Base-by-base conservation (phyloP, 805 yeast genomes). In the Candida coquimbonensis region DNA sequence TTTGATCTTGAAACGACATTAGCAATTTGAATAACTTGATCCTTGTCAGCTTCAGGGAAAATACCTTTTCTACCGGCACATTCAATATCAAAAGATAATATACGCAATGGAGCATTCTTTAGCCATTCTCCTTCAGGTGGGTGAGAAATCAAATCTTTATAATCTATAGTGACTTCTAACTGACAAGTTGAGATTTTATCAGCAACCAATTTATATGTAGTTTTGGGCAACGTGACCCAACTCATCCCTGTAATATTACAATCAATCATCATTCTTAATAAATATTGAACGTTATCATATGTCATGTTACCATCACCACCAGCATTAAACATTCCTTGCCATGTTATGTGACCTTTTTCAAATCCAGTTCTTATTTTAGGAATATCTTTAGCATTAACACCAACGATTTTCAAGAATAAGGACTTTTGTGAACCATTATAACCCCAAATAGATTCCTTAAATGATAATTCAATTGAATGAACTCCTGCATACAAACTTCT, bases 61-160 rank as follows among this genome's bases (percentile, higher is more conserved):
- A 93, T 77, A 44, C 99, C 99, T 53, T 87, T 85, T 65, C 99
- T 79, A 39, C 99, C 99, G 4, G 99, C 93, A 75, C 99, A 93
- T 66, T 93, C 99, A 50, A 93, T 93, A 73, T 93, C 99, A 63
- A 93, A 91, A 11, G 97, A 89, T 53, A 93, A 70, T 41, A 93
- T 81, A 58, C 99, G 82, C 49, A 93, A 72, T 0, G 99, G 99
- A 1, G 99, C 98, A 68, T 86, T 83, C 53, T 81, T 83, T 33
- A 88, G 76, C 90, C 95, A 95, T 49, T 90, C 89, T 5, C 96
- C 97, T 60, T 91, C 98, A 0, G 96, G 75, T 1, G 88, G 75
- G 62, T 88, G 98, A 1, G 96, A 74, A 0, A 87, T 62, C 43
- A 93, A 63, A 52, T 87, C 82, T 29, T 67, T 66, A 58, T 80